Evolutionary conservation across 2,329 filamentous ascomycete species (phyloP).

Genomic region (Diaporthe destruens): DNA sequence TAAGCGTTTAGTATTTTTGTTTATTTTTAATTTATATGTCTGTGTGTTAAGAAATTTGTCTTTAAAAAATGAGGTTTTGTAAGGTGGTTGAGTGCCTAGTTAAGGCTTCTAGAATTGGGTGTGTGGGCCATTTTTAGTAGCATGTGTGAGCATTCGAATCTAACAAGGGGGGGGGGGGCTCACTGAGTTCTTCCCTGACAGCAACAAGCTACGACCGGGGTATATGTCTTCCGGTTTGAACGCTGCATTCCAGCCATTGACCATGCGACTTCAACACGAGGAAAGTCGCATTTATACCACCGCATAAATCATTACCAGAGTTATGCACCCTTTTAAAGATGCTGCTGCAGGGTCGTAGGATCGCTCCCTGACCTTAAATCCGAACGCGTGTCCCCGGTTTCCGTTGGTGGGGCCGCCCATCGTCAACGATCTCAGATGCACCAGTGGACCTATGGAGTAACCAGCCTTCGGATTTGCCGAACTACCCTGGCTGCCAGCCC

Average conservation of each 20-base stretch:
- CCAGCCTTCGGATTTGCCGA: conserved; percentile 28
- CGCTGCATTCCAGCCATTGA: background rate
- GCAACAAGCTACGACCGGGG: too few species aligned
- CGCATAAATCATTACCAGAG: background rate
- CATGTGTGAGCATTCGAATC: too few species aligned
- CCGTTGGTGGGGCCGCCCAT: conserved; percentile 17
- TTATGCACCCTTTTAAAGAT: background rate
- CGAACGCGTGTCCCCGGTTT: background rate
- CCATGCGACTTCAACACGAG: background rate
- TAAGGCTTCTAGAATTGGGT: too few species aligned
- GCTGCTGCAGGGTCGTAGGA: background rate
- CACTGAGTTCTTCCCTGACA: too few species aligned
- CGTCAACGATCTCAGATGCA: conserved; percentile 11
- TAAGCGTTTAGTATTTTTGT: too few species aligned
- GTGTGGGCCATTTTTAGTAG: too few species aligned
- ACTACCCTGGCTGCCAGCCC: conserved; percentile 1
- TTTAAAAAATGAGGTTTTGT: too few species aligned
- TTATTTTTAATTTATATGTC: too few species aligned
- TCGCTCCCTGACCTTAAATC: background rate
- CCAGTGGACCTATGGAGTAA: conserved; percentile 10
- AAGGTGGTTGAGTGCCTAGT: too few species aligned
- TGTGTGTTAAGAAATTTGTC: too few species aligned
- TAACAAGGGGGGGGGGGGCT: too few species aligned
- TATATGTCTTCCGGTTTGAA: background rate
- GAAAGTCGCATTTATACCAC: too few species aligned